Conservation (phyloP, 129 eudicot genomes). For the Chrysanthemum seticuspe region DNA sequence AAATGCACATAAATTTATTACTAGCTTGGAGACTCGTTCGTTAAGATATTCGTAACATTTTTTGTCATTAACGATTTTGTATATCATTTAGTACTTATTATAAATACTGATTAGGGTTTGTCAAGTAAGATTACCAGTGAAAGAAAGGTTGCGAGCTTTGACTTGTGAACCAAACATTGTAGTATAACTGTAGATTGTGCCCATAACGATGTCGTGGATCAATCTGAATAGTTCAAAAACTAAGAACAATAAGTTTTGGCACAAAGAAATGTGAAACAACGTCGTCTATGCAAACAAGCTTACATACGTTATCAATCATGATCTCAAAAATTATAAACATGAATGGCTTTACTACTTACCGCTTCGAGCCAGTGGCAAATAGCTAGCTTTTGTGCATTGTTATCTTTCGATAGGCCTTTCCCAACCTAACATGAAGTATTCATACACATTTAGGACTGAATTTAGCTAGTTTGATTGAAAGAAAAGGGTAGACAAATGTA, state of each 20-base stretch:
- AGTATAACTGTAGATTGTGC: constrained; percentile 68
- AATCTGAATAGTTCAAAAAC: constrained; percentile 32
- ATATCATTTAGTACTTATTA: too few species aligned
- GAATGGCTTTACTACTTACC: constrained; percentile 39
- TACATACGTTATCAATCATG: too few species aligned
- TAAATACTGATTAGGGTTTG: too few species aligned
- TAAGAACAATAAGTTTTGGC: too few species aligned
- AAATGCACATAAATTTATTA: too few species aligned
- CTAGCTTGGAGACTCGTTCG: too few species aligned
- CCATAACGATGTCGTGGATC: constrained; percentile 90
- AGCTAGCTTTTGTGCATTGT: constrained; percentile 77
- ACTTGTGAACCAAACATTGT: constrained; percentile 58
- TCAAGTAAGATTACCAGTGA: constrained; percentile 48
- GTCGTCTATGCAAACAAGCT: too few species aligned
- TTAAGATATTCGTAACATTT: too few species aligned
- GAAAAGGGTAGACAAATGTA: constrained; percentile 9
- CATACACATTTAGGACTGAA: constrained; percentile 1
- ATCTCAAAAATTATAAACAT: not conserved
- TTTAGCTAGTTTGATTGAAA: not conserved
- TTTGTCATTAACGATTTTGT: too few species aligned
- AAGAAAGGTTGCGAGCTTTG: constrained; percentile 81
- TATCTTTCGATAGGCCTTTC: constrained; percentile 72
- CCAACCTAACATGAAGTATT: constrained; percentile 53
- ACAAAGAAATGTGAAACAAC: too few species aligned
- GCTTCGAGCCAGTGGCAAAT: constrained; percentile 96